Percentiles rank a stretch among this genome's conserved stretches.
Evolutionary conservation across 352 stramenopile species (phyloP).

Genomic region (Phytophthora litchii): DNA sequence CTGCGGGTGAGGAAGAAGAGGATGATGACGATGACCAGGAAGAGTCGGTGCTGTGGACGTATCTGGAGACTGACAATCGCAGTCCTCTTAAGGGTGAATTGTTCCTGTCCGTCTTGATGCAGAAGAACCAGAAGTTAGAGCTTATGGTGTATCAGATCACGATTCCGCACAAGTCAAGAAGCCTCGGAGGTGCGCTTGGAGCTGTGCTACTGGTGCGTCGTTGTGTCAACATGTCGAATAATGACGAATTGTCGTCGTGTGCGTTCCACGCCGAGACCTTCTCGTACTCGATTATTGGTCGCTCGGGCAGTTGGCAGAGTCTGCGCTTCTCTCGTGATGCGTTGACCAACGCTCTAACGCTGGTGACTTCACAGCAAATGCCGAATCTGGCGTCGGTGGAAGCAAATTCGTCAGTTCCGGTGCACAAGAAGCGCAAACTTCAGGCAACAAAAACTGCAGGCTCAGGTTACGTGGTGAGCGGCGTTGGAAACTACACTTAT

Average conservation of each 20-base stretch:
- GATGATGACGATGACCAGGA: conserved; percentile 29
- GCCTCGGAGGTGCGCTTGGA: conserved; percentile 39
- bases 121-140: conserved; percentile 53
- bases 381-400: conserved; percentile 38
- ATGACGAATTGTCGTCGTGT: conserved; percentile 45
- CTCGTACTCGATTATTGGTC: conserved; percentile 69
- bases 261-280: conserved; percentile 78
- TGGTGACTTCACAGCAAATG: conserved; percentile 48
- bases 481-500: conserved; percentile 62
- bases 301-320: conserved; percentile 62
- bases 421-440: conserved; percentile 79
- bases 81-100: conserved; percentile 67
- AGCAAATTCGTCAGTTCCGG: conserved; percentile 21
- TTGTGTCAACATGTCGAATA: conserved; percentile 31
- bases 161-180: conserved; percentile 30
- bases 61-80: conserved; percentile 56
- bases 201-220: conserved; percentile 43
- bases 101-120: conserved; percentile 64
- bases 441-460: conserved; percentile 25
- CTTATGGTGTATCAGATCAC: conserved; percentile 65
- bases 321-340: conserved; percentile 54
- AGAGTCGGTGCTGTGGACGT: conserved; percentile 53
- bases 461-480: conserved; percentile 41
- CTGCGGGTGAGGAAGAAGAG: conserved; percentile 20
- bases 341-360: conserved; percentile 47